Conservation (phyloP, 345 rosid genomes). For the Brassica nigra region DNA sequence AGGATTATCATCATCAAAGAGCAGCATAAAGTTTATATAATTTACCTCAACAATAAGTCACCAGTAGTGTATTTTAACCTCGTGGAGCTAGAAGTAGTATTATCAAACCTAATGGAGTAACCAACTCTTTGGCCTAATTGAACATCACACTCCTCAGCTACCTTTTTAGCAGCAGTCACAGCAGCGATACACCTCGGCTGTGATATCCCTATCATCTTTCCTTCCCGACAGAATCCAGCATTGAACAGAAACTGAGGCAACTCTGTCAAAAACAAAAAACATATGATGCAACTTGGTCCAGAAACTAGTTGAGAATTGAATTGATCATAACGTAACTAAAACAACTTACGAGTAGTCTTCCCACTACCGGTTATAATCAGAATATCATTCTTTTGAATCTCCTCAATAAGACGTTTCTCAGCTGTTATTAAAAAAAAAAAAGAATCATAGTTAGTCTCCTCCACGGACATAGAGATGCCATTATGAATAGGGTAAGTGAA, state of each 20-base stretch:
- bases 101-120: conserved; percentile 85
- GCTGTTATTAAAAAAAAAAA: conserved; percentile 37
- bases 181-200: conserved; percentile 98
- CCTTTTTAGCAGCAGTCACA: conserved; percentile 80
- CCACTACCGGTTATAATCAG: conserved; percentile 94
- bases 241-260: conserved; percentile 77
- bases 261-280: conserved; percentile 40
- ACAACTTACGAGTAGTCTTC: conserved; percentile 81
- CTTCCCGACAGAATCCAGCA: conserved; percentile 76
- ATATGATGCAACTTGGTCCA: not conserved
- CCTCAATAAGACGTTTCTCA: conserved; percentile 69
- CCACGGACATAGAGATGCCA: not conserved
- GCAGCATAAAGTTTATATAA: not conserved
- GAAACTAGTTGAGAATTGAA: not conserved
- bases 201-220: conserved; percentile 73
- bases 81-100: conserved; percentile 62
- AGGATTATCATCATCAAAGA: not conserved
- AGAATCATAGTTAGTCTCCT: conserved; percentile 13
- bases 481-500: not conserved
- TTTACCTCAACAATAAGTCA: conserved; percentile 82
- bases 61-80: conserved; percentile 94
- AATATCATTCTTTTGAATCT: conserved; percentile 59
- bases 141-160: conserved; percentile 83
- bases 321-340: not conserved
- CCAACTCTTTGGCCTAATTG: conserved; percentile 83